Evolutionary conservation across 1,284 basidiomycete genomes (phyloP), one percentile per base, ranked within the genome.

Genomic region (Rhodotorula sp.): DNA sequence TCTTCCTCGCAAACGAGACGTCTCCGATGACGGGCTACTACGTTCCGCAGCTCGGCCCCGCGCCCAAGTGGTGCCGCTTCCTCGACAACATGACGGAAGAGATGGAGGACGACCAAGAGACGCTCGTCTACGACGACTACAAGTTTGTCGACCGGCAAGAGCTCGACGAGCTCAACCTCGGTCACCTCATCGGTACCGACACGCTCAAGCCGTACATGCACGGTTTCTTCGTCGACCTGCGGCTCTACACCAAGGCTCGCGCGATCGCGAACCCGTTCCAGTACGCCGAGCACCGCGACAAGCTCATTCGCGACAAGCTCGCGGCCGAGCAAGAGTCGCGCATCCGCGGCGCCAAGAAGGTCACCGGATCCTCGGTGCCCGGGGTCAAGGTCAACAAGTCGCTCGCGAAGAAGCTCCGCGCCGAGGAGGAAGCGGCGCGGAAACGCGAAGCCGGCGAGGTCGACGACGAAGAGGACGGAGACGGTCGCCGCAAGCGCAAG

Each of bases 151-250:
- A 95, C 82, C 85, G 91, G 70, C 84, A 83, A 75, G 96, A 99
- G 80, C 86, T 99, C 69, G 86, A 88, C 74, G 88, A 85, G 91
- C 87, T 97, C 69, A 91, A 92, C n/a, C 82, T 99, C 80, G 89
- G 93, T 75, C 91, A 96, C 80, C 91, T 99, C 76, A 83, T 97
- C 77, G 96, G 96, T 64, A 96, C 94, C 2, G 88, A 93, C 18
- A 87, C 91, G 22, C 89, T 99, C 84, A 95, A 95, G 80, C 95
- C 96, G 2, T 99, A 99, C 83, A 98, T 99, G 95, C 96, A 99
- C 82, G 96, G 96, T 61, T 98, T 95, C 87, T 99, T 99, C 84
- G 83, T 99, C 76, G 91, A 93, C 17, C 87, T 99, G 81, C 91
- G 93, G 78, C 86, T 98, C 12, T 99, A 99, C 84, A 92, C 96